Base-by-base conservation (phyloP, 495 filamentous ascomycete species). In the Aspergillus saccharolyticus region DNA sequence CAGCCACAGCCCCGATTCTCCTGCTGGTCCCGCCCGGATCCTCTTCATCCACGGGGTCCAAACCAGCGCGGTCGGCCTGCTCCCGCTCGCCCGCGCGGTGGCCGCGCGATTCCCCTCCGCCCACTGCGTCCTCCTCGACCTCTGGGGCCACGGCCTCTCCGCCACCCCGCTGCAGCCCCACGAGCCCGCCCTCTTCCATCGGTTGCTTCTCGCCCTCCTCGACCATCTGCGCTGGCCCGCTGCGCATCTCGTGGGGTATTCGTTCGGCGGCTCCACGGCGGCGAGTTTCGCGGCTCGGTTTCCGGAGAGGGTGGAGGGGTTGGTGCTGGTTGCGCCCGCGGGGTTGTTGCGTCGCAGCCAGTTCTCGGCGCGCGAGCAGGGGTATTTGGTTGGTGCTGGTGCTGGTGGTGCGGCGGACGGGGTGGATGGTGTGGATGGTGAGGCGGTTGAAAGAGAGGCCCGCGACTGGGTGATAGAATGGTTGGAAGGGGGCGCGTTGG, bases 141-240 rank as follows among this genome's bases (percentile, higher is more conserved):
- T 67, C 16, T 72, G 70, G 72, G 72, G 72, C 50, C 72, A 74
- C 52, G 72, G 72, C 8, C 63, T 75, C 21, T 66, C 63, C 9
- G 69, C 70, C 8, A 75, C 72, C 1, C 72, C 72, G 0, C 3
- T 69, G 19, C 42, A 52, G 2, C 42, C 66, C 0, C 70, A 74
- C 51, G 62, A 63, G 1, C 43, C 69, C 4, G 47, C 55, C 4
- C 58, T 72, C 18, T 74, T 74, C 25, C 72, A 72, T 47, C 4
- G 1, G 1, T 44, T 73, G 19, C 20, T 75, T 4, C 53, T 58
- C 9, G 56, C 50, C 5, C 24, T 75, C 17, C 46, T 74, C 54
- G 33, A 16, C 9, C 52, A 63, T 15, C 64, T 75, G 5, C 33
- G 33, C 0, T 74, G 72, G 72, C 30, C 55, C 0, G 44, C 63